Evolutionary conservation across 208 protist species (phyloP).

Genomic region (Blastocrithidia nonstop): DNA sequence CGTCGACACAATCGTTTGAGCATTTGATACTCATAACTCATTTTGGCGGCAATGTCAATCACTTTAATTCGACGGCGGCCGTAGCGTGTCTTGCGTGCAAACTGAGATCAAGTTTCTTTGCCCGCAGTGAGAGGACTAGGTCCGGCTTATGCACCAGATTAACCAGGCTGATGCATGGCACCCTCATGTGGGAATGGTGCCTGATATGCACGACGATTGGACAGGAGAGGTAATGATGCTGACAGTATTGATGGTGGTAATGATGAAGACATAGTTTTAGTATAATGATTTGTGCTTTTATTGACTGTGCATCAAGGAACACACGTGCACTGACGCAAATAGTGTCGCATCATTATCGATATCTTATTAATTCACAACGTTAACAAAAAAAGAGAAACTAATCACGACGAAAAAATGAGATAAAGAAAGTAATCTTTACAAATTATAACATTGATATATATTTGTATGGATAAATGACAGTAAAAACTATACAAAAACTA

Average conservation of each 20-base stretch:
- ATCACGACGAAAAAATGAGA: no score
- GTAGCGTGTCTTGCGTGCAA: conserved; percentile 62
- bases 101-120: conserved; percentile 81
- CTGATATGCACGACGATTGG: no score
- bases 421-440: neutral
- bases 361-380: no score
- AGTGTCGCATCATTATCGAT: no score
- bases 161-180: conserved; percentile 57
- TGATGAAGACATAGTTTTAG: no score
- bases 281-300: no score
- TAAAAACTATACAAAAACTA: neutral
- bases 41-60: conserved; percentile 80
- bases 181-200: conserved; percentile 8
- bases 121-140: conserved; percentile 36
- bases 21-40: conserved; percentile 88
- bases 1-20: conserved; percentile 77
- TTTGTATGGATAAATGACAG: neutral
- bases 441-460: neutral
- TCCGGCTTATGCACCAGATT: conserved; percentile 31
- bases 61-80: conserved; percentile 58
- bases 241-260: no score
- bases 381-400: no score
- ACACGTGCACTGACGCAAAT: no score
- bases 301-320: no score
- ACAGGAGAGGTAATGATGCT: no score